Percentiles rank a stretch among this genome's conserved stretches.
Evolutionary conservation across 345 rosid species (phyloP).

Genomic region (Pelargonium nanum): DNA sequence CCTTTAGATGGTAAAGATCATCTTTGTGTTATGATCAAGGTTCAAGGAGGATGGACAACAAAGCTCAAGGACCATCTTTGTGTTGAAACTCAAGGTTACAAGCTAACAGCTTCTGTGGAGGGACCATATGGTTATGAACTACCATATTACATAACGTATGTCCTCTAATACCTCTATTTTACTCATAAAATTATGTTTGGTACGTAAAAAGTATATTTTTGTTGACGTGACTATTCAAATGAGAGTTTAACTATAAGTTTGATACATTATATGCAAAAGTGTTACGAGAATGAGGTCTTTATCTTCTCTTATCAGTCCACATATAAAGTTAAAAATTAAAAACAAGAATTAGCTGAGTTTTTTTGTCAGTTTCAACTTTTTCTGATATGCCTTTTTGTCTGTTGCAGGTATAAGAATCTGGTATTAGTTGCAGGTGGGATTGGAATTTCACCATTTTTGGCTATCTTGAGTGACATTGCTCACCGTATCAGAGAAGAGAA

Average conservation of each 20-base stretch:
- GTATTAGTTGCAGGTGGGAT: constrained; percentile 88
- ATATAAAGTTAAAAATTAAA: too few relatives aligned
- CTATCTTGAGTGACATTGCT: constrained; percentile 67
- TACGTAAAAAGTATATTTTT: too few relatives aligned
- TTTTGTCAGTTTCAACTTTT: too few relatives aligned
- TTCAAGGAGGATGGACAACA: constrained; percentile 35
- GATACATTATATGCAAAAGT: too few relatives aligned
- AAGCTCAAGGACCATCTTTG: constrained; percentile 21
- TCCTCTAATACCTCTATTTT: not conserved
- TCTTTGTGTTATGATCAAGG: constrained; percentile 33
- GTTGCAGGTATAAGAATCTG: constrained; percentile 65
- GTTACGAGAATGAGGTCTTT: too few relatives aligned
- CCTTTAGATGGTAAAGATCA: constrained; percentile 31
- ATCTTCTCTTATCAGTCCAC: too few relatives aligned
- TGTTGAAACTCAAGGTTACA: constrained; percentile 10
- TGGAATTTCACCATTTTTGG: constrained; percentile 83
- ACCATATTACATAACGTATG: constrained; percentile 69
- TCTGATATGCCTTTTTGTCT: constrained; percentile 1
- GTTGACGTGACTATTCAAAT: too few relatives aligned
- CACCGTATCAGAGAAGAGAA: constrained; percentile 55
- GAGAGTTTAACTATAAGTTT: too few relatives aligned
- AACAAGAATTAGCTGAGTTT: too few relatives aligned
- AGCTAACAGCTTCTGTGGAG: constrained; percentile 67
- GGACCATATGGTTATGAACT: constrained; percentile 87
- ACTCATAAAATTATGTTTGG: not conserved